These are phyloP conservation scores for Pyrenophora tritici-repentis DNA, from an alignment of 2,329 filamentous ascomycete genomes.

Conservation along the genomic window DNA sequence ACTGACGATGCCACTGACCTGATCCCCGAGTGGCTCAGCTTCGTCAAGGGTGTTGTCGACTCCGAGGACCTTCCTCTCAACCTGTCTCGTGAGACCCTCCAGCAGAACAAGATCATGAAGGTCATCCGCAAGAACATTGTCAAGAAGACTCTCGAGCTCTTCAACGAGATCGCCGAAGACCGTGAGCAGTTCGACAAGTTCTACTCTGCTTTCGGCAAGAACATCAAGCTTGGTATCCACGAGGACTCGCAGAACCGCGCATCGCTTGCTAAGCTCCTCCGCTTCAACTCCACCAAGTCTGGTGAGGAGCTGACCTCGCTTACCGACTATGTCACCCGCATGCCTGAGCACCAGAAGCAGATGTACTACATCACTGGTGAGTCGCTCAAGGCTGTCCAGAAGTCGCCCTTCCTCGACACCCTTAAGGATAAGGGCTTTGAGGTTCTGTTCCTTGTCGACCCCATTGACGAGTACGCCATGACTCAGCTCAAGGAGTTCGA, in stretches of 20 bases:
- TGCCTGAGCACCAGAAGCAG: conserved; percentile 99
- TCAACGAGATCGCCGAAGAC: conserved; percentile 98
- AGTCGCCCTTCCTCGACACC: conserved; percentile 98
- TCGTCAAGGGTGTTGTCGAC: conserved; percentile 99
- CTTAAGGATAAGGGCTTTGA: conserved; percentile 99
- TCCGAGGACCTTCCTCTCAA: conserved; percentile 99
- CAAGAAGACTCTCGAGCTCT: conserved; percentile 99
- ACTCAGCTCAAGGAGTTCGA: conserved; percentile 99
- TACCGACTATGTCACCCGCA: conserved; percentile 96
- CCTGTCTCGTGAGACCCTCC: conserved; percentile 98
- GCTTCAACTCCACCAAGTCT: conserved; percentile 99
- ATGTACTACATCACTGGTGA: conserved; percentile 99
- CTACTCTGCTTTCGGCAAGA: conserved; percentile 99
- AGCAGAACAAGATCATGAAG: conserved; percentile 99
- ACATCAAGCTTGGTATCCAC: conserved; percentile 99
- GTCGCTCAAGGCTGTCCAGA: conserved; percentile 95
- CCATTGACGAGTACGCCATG: conserved; percentile 99
- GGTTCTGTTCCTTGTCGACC: conserved; percentile 98
- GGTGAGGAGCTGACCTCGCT: conserved; percentile 95
- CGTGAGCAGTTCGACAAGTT: conserved; percentile 99
- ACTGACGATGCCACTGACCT: conserved; percentile 98
- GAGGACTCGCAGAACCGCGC: conserved; percentile 98
- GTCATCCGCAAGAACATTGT: conserved; percentile 99
- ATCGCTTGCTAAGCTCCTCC: conserved; percentile 93
- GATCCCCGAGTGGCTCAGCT: conserved; percentile 98